Conservation (phyloP, 148 eudicot species). For the Chenopodium suecicum region DNA sequence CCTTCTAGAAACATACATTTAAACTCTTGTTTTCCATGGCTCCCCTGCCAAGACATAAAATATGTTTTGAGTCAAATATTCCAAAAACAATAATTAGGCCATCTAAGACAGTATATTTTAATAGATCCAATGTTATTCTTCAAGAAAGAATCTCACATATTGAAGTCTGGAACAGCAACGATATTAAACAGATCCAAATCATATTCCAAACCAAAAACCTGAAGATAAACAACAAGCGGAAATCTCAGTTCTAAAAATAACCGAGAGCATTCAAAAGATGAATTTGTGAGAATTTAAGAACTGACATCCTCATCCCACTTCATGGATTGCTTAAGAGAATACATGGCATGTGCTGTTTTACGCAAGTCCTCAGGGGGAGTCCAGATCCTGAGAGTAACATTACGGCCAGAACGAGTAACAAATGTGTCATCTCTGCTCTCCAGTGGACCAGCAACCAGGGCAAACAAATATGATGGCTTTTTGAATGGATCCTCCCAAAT, state of each 20-base stretch:
- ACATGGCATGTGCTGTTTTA: slow-evolving; percentile 96
- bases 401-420: slow-evolving; percentile 85
- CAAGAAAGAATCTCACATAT: slow-evolving; percentile 56
- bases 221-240: background rate
- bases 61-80: background rate
- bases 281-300: slow-evolving; percentile 14
- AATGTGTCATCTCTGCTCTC: slow-evolving; percentile 92
- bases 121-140: background rate
- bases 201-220: slow-evolving; percentile 98
- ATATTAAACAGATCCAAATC: slow-evolving; percentile 94
- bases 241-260: background rate
- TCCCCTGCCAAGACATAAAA: slow-evolving; percentile 66
- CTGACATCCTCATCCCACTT: slow-evolving; percentile 99
- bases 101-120: background rate
- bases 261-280: background rate
- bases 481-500: slow-evolving; percentile 98
- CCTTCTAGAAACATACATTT: slow-evolving; percentile 54
- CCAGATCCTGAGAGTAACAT: slow-evolving; percentile 88
- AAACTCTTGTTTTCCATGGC: slow-evolving; percentile 99
- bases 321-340: slow-evolving; percentile 97
- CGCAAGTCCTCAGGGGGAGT: slow-evolving; percentile 83
- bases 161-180: slow-evolving; percentile 99
- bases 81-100: background rate
- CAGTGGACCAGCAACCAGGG: slow-evolving; percentile 91
- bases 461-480: slow-evolving; percentile 97